Percentiles rank a stretch among this genome's conserved stretches.
Conservation (phyloP, 805 yeast genomes). For the Teunomyces aglyptinius region DNA sequence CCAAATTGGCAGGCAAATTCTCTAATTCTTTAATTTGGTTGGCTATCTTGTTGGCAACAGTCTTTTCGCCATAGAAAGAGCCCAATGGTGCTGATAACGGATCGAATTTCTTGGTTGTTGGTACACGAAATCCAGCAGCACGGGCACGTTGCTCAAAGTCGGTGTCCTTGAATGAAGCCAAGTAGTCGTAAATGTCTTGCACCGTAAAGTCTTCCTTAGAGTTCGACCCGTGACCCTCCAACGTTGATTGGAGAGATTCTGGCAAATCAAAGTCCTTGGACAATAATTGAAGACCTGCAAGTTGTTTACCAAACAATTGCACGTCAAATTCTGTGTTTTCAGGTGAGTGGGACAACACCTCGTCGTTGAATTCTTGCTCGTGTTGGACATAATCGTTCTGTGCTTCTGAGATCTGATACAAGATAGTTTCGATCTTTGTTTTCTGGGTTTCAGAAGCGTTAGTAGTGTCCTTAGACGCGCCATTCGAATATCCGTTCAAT, state of each 20-base stretch:
- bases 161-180: slow-evolving; percentile 2
- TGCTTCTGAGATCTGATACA: slow-evolving; percentile 24
- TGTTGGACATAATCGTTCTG: slow-evolving; percentile 23
- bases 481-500: slow-evolving; percentile 2
- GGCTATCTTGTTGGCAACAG: slow-evolving; percentile 52
- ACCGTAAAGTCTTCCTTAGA: slow-evolving; percentile 1
- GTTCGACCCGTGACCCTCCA: slow-evolving; percentile 15
- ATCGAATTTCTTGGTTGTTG: slow-evolving; percentile 22
- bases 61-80: slow-evolving; percentile 48
- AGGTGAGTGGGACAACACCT: slow-evolving; percentile 12
- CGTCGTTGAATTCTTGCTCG: slow-evolving; percentile 20
- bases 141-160: slow-evolving; percentile 38
- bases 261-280: slow-evolving; percentile 69
- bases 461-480: slow-evolving; percentile 9
- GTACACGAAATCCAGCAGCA: slow-evolving; percentile 36
- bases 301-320: slow-evolving; percentile 53
- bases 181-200: slow-evolving; percentile 6
- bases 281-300: slow-evolving; percentile 61
- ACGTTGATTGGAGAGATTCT: slow-evolving; percentile 42
- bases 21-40: slow-evolving; percentile 62
- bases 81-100: slow-evolving; percentile 48
- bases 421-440: slow-evolving; percentile 26
- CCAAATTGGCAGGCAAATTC: slow-evolving; percentile 65
- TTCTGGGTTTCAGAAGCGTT: slow-evolving; percentile 26
- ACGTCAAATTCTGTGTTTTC: slow-evolving; percentile 32